Evolutionary conservation across 768 basidiomycete species (phyloP), one percentile per base, ranked within the genome.

Genomic region (Podaxis sp.): DNA sequence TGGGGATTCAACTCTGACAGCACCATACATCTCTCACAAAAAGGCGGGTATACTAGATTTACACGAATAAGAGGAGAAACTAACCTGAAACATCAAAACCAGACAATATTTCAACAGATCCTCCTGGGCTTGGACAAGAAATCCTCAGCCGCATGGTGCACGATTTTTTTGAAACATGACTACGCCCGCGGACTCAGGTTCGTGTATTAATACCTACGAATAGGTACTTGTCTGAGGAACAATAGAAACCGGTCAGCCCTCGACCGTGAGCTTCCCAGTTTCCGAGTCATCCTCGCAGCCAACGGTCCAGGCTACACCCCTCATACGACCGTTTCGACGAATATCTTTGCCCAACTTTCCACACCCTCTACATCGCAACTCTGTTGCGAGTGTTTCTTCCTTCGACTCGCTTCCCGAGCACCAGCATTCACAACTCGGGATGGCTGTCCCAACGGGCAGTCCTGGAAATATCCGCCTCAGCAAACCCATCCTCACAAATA

Each of bases 391-490:
- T 71, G 78, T 91, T 17, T 80, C 85, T 4, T 92, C 93, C 0
- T 86, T 89, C 68, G 89, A 90, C 63, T 92, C 90, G 0, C 76
- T 89, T 8, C 79, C 83, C 3, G 90, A 90, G 69, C 82, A 83
- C 61, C 73, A 73, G 40, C 73, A 72, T 26, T 64, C 64, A 15
- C 66, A 67, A 13, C 66, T 70, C 30, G 66, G 62, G 19, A 57
- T 54, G 61, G 33, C 44, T 11, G 64, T 61, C 28, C 36, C 26
- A 40, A 22, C 22, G 67, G 24, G 65, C 67, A 52, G 52, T 26
- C 61, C 64, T 22, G 59, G 49, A 36, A 61, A 66, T 22, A 15
- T 57, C 49, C 44, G 57, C 48, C 57, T 44, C 48, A 44, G 36
- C 65, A 63, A 36, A 66, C 54, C 54, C 24, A n/a, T 26, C 12